Evolutionary conservation across 805 yeast genomes (phyloP).

Genomic region (Trichomonascus vanleenenianus): DNA sequence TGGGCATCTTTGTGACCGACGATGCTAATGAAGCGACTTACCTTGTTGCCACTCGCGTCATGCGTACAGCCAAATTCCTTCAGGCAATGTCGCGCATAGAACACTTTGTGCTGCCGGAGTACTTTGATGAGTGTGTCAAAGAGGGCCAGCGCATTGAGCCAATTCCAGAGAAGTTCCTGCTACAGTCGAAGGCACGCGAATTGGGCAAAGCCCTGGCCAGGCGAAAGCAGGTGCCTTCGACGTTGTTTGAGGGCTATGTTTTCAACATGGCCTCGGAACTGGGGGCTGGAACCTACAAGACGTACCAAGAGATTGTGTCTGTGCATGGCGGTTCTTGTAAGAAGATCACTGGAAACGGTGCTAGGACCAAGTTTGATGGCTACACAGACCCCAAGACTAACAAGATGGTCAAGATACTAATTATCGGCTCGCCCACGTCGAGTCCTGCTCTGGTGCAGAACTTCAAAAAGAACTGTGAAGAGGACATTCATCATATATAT

Average conservation of each 20-base stretch:
- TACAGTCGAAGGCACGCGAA: neutral
- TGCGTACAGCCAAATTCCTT: slow-evolving; percentile 83
- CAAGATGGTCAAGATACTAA: too few species aligned
- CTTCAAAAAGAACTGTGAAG: too few species aligned
- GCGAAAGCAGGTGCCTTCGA: neutral
- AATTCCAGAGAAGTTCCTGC: neutral
- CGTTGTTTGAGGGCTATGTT: neutral
- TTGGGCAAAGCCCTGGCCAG: neutral
- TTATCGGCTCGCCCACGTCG: too few species aligned
- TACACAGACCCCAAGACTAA: too few species aligned
- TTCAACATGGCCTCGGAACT: neutral
- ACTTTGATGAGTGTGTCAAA: slow-evolving; percentile 19
- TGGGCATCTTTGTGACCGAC: slow-evolving; percentile 49
- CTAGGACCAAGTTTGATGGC: too few species aligned
- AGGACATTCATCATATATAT: too few species aligned
- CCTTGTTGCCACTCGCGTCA: slow-evolving; percentile 67
- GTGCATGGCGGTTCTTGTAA: too few species aligned
- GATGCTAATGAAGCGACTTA: slow-evolving; percentile 35
- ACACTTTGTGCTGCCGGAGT: slow-evolving; percentile 22
- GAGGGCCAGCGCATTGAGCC: slow-evolving; percentile 8
- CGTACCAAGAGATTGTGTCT: too few species aligned
- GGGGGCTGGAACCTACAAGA: too few species aligned
- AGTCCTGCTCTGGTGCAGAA: too few species aligned
- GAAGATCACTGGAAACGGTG: too few species aligned
- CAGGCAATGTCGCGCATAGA: slow-evolving; percentile 50